Conservation (phyloP, 192 early-diverging fungal genomes). For the Gigaspora rosea region DNA sequence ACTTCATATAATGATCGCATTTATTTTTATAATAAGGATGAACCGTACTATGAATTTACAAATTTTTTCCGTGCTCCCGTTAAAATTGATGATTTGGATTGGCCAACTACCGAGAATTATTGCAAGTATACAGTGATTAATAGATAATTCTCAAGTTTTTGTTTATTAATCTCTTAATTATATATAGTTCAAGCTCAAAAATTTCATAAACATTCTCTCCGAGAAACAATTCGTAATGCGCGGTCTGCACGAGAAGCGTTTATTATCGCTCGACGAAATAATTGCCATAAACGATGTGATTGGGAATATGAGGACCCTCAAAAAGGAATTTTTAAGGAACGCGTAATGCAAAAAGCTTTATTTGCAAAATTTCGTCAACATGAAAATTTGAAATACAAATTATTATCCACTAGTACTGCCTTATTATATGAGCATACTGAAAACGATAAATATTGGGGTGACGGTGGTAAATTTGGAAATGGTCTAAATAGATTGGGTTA, state of each 20-base stretch:
- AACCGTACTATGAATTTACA: conserved; percentile 43
- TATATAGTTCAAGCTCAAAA: conserved; percentile 22
- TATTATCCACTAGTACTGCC: conserved; percentile 37
- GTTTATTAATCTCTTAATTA: background rate
- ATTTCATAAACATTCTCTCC: background rate
- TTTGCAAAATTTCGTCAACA: conserved; percentile 48
- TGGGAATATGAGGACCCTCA: conserved; percentile 40
- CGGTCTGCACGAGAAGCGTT: conserved; percentile 43
- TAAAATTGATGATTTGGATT: conserved; percentile 25
- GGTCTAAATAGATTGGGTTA: conserved; percentile 44
- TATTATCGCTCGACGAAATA: conserved; percentile 40
- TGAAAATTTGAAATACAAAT: conserved; percentile 32
- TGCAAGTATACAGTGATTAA: conserved; percentile 31
- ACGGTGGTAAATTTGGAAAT: conserved; percentile 38
- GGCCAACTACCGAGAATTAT: conserved; percentile 51
- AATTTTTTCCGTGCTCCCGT: conserved; percentile 46
- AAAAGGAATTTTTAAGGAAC: conserved; percentile 36
- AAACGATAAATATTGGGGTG: conserved; percentile 49
- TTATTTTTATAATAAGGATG: conserved; percentile 44
- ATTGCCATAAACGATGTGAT: conserved; percentile 39
- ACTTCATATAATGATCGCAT: background rate
- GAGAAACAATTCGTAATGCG: conserved; percentile 31
- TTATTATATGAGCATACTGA: conserved; percentile 37
- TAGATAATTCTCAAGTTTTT: background rate
- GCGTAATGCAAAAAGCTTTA: conserved; percentile 41